Percentiles rank a stretch among this genome's conserved stretches.
Conservation (phyloP, 768 basidiomycete genomes). For the Rhizopogon rudus region DNA sequence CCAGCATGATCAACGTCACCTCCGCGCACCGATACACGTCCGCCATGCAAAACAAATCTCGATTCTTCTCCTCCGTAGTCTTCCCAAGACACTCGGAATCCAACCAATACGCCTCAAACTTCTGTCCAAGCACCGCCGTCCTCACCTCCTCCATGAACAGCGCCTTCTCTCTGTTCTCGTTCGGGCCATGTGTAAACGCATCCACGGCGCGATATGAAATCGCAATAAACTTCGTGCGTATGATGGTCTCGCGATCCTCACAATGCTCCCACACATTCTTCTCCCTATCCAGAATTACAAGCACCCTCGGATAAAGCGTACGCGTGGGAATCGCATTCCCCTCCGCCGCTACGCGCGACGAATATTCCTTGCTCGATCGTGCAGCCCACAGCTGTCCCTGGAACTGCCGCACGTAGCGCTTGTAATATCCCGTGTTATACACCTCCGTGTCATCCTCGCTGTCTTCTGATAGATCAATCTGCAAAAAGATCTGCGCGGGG, state of each 20-base stretch:
- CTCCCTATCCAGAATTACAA: conserved; percentile 2
- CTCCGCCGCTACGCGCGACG: conserved; percentile 2
- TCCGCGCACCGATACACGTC: conserved; percentile 12
- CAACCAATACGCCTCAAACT: conserved; percentile 12
- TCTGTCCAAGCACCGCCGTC: not conserved
- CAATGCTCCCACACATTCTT: conserved; percentile 4
- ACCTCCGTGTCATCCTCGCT: not conserved
- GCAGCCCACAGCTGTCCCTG: conserved; percentile 17
- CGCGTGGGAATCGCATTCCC: conserved; percentile 3
- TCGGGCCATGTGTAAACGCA: conserved; percentile 4
- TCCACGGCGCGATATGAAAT: conserved; percentile 12
- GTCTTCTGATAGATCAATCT: not conserved
- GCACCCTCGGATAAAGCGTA: conserved; percentile 8
- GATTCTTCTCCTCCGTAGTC: conserved; percentile 8
- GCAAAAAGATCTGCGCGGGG: not conserved
- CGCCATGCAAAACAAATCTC: conserved; percentile 15
- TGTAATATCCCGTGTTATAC: conserved; percentile 2
- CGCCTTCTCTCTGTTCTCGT: conserved; percentile 3
- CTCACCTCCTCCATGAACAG: conserved; percentile 9
- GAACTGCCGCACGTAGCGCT: conserved; percentile 7
- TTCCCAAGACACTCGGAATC: conserved; percentile 14
- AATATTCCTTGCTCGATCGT: conserved; percentile 13
- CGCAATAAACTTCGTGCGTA: conserved; percentile 7
- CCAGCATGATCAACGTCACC: conserved; percentile 10
- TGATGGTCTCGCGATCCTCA: conserved; percentile 3